Evolutionary conservation across 257 asterid genomes (phyloP).

Genomic region (Solanum chmielewskii): DNA sequence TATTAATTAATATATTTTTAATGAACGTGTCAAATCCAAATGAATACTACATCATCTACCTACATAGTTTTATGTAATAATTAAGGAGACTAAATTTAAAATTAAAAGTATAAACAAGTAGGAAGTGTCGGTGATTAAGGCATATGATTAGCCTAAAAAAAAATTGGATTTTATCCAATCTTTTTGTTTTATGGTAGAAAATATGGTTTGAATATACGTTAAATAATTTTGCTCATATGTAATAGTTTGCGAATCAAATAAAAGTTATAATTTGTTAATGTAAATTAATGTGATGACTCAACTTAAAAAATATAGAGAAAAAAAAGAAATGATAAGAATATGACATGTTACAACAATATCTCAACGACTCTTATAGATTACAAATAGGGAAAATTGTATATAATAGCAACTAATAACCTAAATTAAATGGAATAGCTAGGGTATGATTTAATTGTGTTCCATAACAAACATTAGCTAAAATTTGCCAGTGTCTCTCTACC

Average conservation of each 20-base stretch:
- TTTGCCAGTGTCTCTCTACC: too few species aligned
- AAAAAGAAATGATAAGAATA: fast-evolving
- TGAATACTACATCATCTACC: not conserved
- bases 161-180: not conserved
- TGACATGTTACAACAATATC: not conserved
- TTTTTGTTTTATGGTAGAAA: not conserved
- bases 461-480: too few species aligned
- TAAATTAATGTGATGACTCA: not conserved
- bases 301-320: not conserved
- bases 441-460: too few species aligned
- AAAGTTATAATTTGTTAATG: fast-evolving
- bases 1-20: too few species aligned
- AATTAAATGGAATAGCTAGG: too few species aligned
- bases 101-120: not conserved
- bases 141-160: not conserved
- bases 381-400: too few species aligned
- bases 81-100: not conserved
- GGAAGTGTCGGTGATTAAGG: not conserved
- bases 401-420: too few species aligned
- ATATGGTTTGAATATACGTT: not conserved
- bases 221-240: not conserved
- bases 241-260: not conserved
- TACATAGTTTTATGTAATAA: not conserved
- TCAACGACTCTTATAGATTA: not conserved
- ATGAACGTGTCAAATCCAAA: not conserved